phyloP scores from a whole-genome alignment of 306 rosid species.

The Prosopis cineraria region DNA sequence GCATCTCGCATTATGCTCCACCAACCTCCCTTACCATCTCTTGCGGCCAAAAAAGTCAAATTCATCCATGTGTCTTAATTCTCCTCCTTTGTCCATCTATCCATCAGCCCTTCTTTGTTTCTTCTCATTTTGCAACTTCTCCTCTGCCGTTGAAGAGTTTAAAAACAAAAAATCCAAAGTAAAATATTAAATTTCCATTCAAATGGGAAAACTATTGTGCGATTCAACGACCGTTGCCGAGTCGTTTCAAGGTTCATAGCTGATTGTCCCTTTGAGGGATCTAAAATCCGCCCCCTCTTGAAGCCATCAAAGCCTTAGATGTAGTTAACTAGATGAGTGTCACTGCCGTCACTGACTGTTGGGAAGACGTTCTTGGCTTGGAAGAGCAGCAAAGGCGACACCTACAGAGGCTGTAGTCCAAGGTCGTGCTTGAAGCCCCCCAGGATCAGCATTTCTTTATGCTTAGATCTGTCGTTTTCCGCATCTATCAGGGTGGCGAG shows the following conservation, averaged over 20 bases:
- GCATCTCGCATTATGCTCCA: conserved; percentile 23
- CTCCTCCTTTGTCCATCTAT: conserved; percentile 64
- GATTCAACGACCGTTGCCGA: conserved; percentile 87
- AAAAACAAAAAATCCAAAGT: background rate
- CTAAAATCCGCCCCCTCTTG: conserved; percentile 52
- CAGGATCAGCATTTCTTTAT: conserved; percentile 41
- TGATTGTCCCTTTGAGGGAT: conserved; percentile 71
- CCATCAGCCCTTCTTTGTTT: conserved; percentile 69
- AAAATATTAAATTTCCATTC: conserved; percentile 1
- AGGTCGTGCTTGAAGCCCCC: conserved; percentile 83
- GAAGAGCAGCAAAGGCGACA: conserved; percentile 92
- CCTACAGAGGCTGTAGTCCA: conserved; percentile 71
- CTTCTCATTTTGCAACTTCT: conserved; percentile 53
- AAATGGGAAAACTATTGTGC: conserved; percentile 88
- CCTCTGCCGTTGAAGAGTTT: conserved; percentile 50
- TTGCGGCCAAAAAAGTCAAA: conserved; percentile 25
- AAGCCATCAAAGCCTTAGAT: conserved; percentile 57
- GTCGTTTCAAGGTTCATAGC: conserved; percentile 61
- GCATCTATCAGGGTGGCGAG: conserved; percentile 92
- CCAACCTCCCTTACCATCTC: background rate
- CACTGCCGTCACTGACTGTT: conserved; percentile 40
- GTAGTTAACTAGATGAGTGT: conserved; percentile 48
- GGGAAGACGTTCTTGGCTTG: conserved; percentile 86
- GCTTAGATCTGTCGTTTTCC: conserved; percentile 71
- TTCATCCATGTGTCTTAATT: conserved; percentile 65